Percentiles rank a stretch among this genome's conserved stretches.
phyloP scores from a whole-genome alignment of 2,329 filamentous ascomycete genomes.

The Phaeophleospora eucalypticola region DNA sequence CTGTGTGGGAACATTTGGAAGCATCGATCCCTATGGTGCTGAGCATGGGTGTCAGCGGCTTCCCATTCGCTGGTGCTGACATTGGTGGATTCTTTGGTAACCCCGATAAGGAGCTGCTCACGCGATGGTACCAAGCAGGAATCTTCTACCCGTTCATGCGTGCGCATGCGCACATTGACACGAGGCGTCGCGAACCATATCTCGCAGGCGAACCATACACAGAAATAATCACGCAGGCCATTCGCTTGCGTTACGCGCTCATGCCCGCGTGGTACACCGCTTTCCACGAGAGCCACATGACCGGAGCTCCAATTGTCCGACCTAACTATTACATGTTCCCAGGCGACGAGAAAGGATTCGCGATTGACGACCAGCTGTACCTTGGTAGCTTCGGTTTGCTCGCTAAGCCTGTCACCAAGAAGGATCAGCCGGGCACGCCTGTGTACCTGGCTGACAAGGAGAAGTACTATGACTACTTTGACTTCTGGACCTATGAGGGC shows the following conservation, averaged over 20 bases:
- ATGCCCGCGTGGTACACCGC: conserved; percentile 95
- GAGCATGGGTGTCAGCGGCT: conserved; percentile 87
- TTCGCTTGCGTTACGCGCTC: conserved; percentile 83
- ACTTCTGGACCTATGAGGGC: conserved; percentile 70
- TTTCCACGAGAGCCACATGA: conserved; percentile 80
- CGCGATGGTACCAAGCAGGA: conserved; percentile 93
- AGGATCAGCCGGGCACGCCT: conserved; percentile 67
- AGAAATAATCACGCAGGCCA: conserved; percentile 77
- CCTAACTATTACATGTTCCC: conserved; percentile 94
- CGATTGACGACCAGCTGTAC: conserved; percentile 89
- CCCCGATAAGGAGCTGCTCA: conserved; percentile 83
- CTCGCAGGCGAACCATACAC: conserved; percentile 79
- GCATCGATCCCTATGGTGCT: conserved; percentile 89
- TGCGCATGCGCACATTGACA: conserved; percentile 93
- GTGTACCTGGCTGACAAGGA: conserved; percentile 87
- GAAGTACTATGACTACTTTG: conserved; percentile 93
- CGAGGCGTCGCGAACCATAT: conserved; percentile 90
- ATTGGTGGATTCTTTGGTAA: conserved; percentile 98
- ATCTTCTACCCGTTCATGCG: conserved; percentile 99
- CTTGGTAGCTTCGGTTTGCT: conserved; percentile 82
- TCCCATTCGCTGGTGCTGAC: conserved; percentile 90
- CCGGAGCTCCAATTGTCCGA: conserved; percentile 80
- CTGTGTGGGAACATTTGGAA: conserved; percentile 85
- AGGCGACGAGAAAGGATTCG: conserved; percentile 78
- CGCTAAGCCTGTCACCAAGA: conserved; percentile 82